These are phyloP conservation scores for Ceratobasidium theobromae DNA, from an alignment of 1,284 basidiomycete species.

Conservation along the genomic window DNA sequence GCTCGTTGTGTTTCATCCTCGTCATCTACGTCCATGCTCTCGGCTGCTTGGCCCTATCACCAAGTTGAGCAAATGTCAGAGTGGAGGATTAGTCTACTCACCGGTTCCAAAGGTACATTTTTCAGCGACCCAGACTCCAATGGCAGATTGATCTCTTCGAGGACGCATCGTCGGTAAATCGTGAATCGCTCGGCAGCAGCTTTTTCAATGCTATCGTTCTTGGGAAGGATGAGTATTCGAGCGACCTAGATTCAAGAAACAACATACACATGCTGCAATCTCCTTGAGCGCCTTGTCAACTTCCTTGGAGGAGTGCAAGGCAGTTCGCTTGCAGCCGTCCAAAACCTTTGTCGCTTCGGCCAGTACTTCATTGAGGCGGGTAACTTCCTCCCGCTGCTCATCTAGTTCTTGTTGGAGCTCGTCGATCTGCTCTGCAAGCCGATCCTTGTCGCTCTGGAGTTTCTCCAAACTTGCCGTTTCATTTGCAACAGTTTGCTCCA, in stretches of 20 bases:
- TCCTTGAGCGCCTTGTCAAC: constrained; percentile 90
- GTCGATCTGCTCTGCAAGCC: constrained; percentile 62
- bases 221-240: background rate
- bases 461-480: constrained; percentile 61
- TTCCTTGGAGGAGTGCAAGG: constrained; percentile 67
- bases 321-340: constrained; percentile 74
- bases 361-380: constrained; percentile 60
- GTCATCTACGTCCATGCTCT: constrained; percentile 88
- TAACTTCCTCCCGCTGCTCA: constrained; percentile 60
- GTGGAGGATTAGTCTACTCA: constrained; percentile 42
- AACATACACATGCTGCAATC: constrained; percentile 70
- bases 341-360: constrained; percentile 70
- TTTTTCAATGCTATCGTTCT: constrained; percentile 96
- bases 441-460: constrained; percentile 59
- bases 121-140: constrained; percentile 74
- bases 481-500: constrained; percentile 56
- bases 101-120: constrained; percentile 94
- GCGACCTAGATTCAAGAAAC: constrained; percentile 4
- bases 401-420: constrained; percentile 62
- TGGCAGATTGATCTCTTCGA: constrained; percentile 91
- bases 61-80: constrained; percentile 3
- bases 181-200: constrained; percentile 81
- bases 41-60: constrained; percentile 71
- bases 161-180: constrained; percentile 86
- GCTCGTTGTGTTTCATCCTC: constrained; percentile 74